phyloP scores from a whole-genome alignment of 2,329 filamentous ascomycete species.

The Colletotrichum magnum region DNA sequence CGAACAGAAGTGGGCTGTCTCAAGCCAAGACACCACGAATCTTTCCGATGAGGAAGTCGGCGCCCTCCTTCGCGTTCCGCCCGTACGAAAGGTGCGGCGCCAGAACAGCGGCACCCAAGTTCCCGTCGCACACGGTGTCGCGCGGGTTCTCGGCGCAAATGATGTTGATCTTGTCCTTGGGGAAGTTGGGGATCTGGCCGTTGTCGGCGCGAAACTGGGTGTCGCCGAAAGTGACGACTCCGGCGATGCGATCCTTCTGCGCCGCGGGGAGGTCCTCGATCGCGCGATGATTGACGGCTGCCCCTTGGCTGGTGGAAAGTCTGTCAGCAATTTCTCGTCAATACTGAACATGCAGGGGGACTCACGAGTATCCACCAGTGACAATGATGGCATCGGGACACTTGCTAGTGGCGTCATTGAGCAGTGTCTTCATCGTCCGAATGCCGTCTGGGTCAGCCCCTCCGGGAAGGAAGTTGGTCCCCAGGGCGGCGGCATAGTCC shows the following conservation, averaged over 20 bases:
- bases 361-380: constrained; percentile 51
- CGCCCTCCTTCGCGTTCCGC: constrained; percentile 15
- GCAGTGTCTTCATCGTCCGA: constrained; percentile 47
- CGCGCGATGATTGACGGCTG: constrained; percentile 45
- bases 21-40: constrained; percentile 7
- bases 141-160: constrained; percentile 27
- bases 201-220: constrained; percentile 47
- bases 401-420: constrained; percentile 51
- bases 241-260: constrained; percentile 41
- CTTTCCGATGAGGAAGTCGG: constrained; percentile 20
- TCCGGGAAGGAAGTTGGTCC: constrained; percentile 47
- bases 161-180: constrained; percentile 49
- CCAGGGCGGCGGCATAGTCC: constrained; percentile 51
- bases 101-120: constrained; percentile 22
- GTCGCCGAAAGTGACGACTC: constrained; percentile 45
- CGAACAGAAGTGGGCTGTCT: no score
- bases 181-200: constrained; percentile 52
- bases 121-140: constrained; percentile 32
- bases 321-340: neutral
- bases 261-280: constrained; percentile 42
- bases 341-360: no score
- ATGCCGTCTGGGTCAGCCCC: constrained; percentile 51
- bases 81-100: constrained; percentile 30
- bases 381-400: constrained; percentile 53
- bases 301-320: constrained; percentile 47